These are phyloP conservation scores for Globisporangium irregulare DNA, from an alignment of 352 stramenopile species.

Conservation along the genomic window DNA sequence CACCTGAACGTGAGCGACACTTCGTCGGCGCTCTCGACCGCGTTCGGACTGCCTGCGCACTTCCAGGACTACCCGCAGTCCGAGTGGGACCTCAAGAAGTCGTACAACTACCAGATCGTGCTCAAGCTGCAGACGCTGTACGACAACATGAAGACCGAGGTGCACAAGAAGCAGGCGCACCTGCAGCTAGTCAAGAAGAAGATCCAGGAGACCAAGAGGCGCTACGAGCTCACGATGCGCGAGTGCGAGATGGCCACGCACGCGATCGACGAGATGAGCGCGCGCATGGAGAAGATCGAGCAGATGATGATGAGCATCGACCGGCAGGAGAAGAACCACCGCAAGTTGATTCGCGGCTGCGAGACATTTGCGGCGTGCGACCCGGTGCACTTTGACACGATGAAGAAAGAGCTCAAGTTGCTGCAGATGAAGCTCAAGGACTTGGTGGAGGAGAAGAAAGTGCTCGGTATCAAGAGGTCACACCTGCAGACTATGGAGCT, in stretches of 20 bases:
- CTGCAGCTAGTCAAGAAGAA: constrained; percentile 57
- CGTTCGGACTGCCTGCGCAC: constrained; percentile 63
- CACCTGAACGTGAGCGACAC: constrained; percentile 22
- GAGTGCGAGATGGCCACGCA: constrained; percentile 79
- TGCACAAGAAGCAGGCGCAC: constrained; percentile 58
- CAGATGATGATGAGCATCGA: constrained; percentile 58
- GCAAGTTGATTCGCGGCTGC: constrained; percentile 62
- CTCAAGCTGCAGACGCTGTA: constrained; percentile 76
- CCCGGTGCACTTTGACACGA: constrained; percentile 51
- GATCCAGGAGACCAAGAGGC: constrained; percentile 54
- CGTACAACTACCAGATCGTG: constrained; percentile 76
- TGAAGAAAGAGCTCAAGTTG: constrained; percentile 70
- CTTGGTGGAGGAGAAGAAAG: constrained; percentile 62
- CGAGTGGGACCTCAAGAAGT: constrained; percentile 74
- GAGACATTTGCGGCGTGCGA: constrained; percentile 62
- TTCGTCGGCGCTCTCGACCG: constrained; percentile 27
- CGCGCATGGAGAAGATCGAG: constrained; percentile 66
- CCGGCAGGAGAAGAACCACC: constrained; percentile 66
- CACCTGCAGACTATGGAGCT: constrained; percentile 60
- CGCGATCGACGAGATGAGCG: constrained; percentile 70
- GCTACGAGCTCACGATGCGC: constrained; percentile 65
- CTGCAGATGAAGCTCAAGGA: constrained; percentile 73
- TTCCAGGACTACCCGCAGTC: constrained; percentile 79
- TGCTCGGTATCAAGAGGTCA: constrained; percentile 55
- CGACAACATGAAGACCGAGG: constrained; percentile 59